Conservation (phyloP, 2,329 filamentous ascomycete genomes). For the Moelleriella libera region DNA sequence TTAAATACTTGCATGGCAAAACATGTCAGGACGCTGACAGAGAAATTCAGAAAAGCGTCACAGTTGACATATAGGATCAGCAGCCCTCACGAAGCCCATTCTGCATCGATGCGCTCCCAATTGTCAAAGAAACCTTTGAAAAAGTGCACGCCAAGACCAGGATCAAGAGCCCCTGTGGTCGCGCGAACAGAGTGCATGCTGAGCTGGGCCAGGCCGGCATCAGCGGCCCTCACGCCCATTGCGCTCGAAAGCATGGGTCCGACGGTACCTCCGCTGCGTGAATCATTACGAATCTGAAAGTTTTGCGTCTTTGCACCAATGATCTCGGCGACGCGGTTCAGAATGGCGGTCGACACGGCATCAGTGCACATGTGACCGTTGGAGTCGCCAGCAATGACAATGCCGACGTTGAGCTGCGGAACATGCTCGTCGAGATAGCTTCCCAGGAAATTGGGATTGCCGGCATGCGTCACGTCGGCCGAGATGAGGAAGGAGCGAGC, state of each 20-base stretch:
- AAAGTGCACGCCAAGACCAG: conserved; percentile 72
- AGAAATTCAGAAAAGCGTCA: no score
- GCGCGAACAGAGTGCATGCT: conserved; percentile 91
- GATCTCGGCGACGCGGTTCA: conserved; percentile 66
- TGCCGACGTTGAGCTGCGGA: conserved; percentile 77
- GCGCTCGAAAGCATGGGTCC: conserved; percentile 74
- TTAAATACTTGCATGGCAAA: no score
- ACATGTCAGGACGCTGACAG: no score
- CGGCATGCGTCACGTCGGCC: conserved; percentile 85
- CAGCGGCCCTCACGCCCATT: conserved; percentile 71
- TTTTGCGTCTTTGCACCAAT: conserved; percentile 60
- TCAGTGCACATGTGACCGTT: conserved; percentile 98
- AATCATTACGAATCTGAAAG: conserved; percentile 94
- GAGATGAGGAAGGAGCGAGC: conserved; percentile 87
- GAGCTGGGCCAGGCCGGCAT: conserved; percentile 80
- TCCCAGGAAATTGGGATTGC: conserved; percentile 83
- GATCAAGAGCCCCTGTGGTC: conserved; percentile 74
- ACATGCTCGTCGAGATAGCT: conserved; percentile 77
- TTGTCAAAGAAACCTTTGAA: conserved; percentile 83
- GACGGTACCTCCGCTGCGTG: conserved; percentile 81
- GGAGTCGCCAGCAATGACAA: conserved; percentile 65
- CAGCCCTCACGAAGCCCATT: conserved; percentile 40
- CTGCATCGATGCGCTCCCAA: conserved; percentile 71
- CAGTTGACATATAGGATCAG: not conserved
- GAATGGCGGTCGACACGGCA: conserved; percentile 65